A percentile compares a stretch with the other conserved stretches of the same genome.
These are phyloP conservation scores for Microbotryum intermedium DNA, from an alignment of 1,284 basidiomycete species.

Conservation along the genomic window DNA sequence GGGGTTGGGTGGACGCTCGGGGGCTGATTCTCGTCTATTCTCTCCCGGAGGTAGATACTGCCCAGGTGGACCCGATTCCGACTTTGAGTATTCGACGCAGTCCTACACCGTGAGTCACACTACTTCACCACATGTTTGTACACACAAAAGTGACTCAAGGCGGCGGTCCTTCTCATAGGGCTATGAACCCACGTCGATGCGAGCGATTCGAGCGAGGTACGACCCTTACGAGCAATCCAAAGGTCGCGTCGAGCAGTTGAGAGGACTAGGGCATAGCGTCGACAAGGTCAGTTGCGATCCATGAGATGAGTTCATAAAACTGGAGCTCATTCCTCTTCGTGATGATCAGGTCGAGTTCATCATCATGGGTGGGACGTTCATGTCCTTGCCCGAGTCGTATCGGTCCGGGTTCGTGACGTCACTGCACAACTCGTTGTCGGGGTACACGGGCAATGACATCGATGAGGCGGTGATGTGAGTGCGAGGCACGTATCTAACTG, in stretches of 20 bases:
- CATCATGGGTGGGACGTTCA: slow-evolving; percentile 98
- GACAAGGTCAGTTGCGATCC: slow-evolving; percentile 62
- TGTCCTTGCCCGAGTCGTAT: slow-evolving; percentile 98
- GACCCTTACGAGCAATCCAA: slow-evolving; percentile 98
- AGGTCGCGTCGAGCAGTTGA: slow-evolving; percentile 89
- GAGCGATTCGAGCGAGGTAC: slow-evolving; percentile 93
- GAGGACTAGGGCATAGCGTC: slow-evolving; percentile 87
- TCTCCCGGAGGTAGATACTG: slow-evolving; percentile 62
- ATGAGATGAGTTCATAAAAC: too few species aligned
- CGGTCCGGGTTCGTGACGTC: slow-evolving; percentile 89
- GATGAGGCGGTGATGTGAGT: slow-evolving; percentile 87
- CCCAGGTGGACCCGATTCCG: slow-evolving; percentile 96
- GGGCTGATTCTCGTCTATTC: slow-evolving; percentile 7
- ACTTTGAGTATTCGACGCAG: slow-evolving; percentile 99
- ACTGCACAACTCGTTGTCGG: slow-evolving; percentile 91
- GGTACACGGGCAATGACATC: slow-evolving; percentile 79
- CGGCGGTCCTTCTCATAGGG: slow-evolving; percentile 1
- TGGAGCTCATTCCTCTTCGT: too few species aligned
- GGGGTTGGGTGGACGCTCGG: not conserved
- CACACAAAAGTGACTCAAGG: slow-evolving; percentile 1
- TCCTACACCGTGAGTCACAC: slow-evolving; percentile 20
- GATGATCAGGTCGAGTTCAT: slow-evolving; percentile 96
- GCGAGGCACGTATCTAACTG: not conserved
- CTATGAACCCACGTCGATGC: slow-evolving; percentile 81
- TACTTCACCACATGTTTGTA: slow-evolving; percentile 68